Percentiles rank a stretch among this genome's conserved stretches.
Conservation (phyloP, 2,329 filamentous ascomycete species). For the Karstenula rhodostoma region DNA sequence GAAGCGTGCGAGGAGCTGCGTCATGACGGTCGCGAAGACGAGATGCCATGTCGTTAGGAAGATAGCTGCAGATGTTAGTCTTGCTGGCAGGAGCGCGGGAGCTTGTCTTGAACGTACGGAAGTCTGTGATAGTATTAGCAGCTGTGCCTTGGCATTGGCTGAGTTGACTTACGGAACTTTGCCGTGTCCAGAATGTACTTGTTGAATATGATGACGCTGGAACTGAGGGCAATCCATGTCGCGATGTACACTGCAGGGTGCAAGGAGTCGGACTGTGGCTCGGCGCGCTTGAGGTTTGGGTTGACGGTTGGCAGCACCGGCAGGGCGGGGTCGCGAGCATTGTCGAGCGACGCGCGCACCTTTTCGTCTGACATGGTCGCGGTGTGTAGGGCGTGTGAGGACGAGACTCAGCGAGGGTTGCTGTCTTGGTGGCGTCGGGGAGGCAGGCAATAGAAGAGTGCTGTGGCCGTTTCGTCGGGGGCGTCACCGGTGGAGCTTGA, state of each 20-base stretch:
- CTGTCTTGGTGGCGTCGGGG: conserved; percentile 22
- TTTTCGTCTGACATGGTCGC: conserved; percentile 74
- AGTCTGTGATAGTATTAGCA: conserved; percentile 51
- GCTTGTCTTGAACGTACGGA: conserved; percentile 51
- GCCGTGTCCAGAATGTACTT: conserved; percentile 94
- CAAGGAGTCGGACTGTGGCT: conserved; percentile 65
- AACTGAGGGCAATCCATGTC: conserved; percentile 92
- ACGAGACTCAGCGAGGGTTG: conserved; percentile 27
- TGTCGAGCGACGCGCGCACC: conserved; percentile 81
- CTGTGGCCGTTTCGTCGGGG: conserved; percentile 23
- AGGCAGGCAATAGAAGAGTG: conserved; percentile 16
- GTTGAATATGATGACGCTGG: conserved; percentile 97
- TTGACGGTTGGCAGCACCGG: conserved; percentile 82
- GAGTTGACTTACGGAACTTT: conserved; percentile 73
- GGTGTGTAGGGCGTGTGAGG: conserved; percentile 28
- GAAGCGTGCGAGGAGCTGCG: conserved; percentile 89
- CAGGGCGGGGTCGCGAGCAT: conserved; percentile 66
- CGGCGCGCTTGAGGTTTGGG: conserved; percentile 72
- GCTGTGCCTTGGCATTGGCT: conserved; percentile 5
- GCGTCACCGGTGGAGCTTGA: conserved; percentile 22
- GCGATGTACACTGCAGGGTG: conserved; percentile 87
- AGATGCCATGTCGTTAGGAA: conserved; percentile 92
- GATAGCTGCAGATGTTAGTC: conserved; percentile 65
- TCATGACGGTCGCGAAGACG: conserved; percentile 91
- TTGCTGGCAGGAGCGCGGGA: conserved; percentile 17